These are phyloP conservation scores for Ammopiptanthus mongolicus DNA, from an alignment of 306 rosid genomes.

Conservation along the genomic window DNA sequence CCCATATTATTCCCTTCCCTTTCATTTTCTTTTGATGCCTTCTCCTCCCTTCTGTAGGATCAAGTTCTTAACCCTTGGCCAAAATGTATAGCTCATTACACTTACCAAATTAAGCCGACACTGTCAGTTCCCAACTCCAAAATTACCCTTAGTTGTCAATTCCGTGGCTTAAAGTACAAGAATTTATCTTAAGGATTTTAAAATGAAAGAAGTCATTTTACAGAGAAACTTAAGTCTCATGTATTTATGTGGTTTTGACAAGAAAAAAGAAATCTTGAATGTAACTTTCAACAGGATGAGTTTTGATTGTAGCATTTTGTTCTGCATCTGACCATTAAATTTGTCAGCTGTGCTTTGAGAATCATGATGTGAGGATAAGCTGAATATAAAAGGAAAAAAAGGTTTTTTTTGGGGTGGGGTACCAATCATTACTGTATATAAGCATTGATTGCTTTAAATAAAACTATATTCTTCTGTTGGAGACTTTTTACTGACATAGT, in stretches of 20 bases:
- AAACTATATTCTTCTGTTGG: too few species aligned
- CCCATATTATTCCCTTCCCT: too few species aligned
- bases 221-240: neutral
- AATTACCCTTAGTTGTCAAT: neutral
- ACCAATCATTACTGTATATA: too few species aligned
- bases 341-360: neutral
- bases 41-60: too few species aligned
- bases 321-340: neutral
- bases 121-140: too few species aligned
- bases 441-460: too few species aligned
- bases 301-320: neutral
- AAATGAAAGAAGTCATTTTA: neutral
- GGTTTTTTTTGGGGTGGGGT: neutral
- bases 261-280: neutral
- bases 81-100: too few species aligned
- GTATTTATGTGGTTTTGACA: neutral
- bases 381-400: too few species aligned
- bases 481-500: neutral
- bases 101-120: too few species aligned
- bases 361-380: neutral
- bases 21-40: too few species aligned
- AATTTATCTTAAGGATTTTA: neutral
- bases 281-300: neutral
- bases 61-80: too few species aligned
- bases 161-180: neutral